Conservation (phyloP, 108 stramenopile genomes). For the Nannochloropsis oceanica region DNA sequence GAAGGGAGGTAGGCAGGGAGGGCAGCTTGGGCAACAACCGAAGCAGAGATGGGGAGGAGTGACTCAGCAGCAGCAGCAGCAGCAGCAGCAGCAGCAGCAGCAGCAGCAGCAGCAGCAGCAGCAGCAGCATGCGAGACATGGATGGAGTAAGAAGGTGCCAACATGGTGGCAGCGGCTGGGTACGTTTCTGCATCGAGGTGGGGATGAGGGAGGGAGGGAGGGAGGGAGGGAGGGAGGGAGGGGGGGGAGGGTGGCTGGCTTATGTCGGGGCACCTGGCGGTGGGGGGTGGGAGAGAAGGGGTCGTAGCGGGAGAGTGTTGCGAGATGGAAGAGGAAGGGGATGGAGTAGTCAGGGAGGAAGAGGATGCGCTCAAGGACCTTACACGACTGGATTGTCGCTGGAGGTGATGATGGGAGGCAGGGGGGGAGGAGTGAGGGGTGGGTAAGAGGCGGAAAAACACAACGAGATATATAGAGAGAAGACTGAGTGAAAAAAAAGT, state of each 20-base stretch:
- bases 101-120: neutral
- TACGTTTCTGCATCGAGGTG: neutral
- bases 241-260: neutral
- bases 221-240: neutral
- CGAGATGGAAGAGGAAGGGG: neutral
- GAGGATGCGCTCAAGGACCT: neutral
- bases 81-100: neutral
- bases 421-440: neutral
- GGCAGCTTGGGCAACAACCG: neutral
- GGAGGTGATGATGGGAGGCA: neutral
- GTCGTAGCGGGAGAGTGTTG: neutral
- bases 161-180: neutral
- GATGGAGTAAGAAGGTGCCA: neutral
- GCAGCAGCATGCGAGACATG: neutral
- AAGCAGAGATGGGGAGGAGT: neutral
- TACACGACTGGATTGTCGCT: neutral
- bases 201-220: neutral
- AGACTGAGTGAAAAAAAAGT: no score
- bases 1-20: neutral
- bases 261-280: neutral
- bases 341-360: neutral
- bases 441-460: neutral
- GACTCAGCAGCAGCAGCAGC: neutral
- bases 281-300: neutral
- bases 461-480: no score